Evolutionary conservation across 306 rosid species (phyloP).

Genomic region (Rosa lucieae): DNA sequence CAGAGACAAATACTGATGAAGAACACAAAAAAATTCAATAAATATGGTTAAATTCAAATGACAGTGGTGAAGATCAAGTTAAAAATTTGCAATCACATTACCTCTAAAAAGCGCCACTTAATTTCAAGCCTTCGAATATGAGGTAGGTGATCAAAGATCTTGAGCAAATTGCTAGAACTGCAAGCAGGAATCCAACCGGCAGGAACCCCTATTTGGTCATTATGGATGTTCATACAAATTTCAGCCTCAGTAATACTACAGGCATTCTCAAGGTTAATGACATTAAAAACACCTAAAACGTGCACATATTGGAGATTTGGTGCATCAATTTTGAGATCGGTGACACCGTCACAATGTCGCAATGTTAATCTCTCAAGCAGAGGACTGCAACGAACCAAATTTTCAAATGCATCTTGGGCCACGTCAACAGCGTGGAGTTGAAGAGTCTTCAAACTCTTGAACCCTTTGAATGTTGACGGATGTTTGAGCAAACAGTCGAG

Average conservation of each 20-base stretch:
- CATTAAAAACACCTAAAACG: constrained; percentile 15
- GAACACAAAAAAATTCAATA: not conserved
- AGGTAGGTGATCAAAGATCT: constrained; percentile 43
- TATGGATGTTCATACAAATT: not conserved
- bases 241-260: constrained; percentile 40
- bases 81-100: constrained; percentile 2
- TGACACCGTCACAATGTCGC: constrained; percentile 40
- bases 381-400: constrained; percentile 46
- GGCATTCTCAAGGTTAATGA: constrained; percentile 41
- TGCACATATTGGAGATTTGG: constrained; percentile 32
- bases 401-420: constrained; percentile 47
- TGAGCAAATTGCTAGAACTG: constrained; percentile 40
- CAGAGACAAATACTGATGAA: constrained; percentile 41
- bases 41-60: not conserved
- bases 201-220: constrained; percentile 1
- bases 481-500: constrained; percentile 17
- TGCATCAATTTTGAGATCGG: constrained; percentile 42
- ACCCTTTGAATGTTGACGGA: constrained; percentile 48
- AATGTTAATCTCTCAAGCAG: constrained; percentile 49
- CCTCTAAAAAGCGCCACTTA: constrained; percentile 50
- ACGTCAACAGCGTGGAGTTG: constrained; percentile 21
- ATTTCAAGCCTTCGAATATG: constrained; percentile 41
- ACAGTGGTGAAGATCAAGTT: not conserved
- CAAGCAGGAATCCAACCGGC: constrained; percentile 2
- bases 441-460: constrained; percentile 53